Conservation (phyloP, 2,329 filamentous ascomycete genomes). For the Alternaria metachromatica region DNA sequence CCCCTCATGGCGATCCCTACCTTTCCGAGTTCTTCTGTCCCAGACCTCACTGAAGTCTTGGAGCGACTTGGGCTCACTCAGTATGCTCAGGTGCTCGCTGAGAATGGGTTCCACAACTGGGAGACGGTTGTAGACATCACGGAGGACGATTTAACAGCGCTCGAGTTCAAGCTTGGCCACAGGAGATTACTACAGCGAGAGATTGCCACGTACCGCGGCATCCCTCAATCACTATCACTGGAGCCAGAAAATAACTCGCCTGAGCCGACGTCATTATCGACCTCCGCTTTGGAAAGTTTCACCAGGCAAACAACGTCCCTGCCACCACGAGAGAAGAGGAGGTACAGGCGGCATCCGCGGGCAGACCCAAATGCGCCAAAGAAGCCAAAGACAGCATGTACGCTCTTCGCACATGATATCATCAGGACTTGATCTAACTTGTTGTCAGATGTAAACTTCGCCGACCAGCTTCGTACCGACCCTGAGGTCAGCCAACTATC, state of each 20-base stretch:
- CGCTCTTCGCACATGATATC: conserved; percentile 2
- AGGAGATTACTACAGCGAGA: conserved; percentile 49
- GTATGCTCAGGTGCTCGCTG: conserved; percentile 36
- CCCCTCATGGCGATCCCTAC: conserved; percentile 37
- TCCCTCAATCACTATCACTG: conserved; percentile 36
- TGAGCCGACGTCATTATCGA: conserved; percentile 35
- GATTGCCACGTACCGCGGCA: conserved; percentile 46
- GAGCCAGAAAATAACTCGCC: conserved; percentile 25
- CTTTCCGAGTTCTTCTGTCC: conserved; percentile 23
- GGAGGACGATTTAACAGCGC: conserved; percentile 46
- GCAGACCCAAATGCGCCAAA: conserved; percentile 48
- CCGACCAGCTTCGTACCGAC: conserved; percentile 47
- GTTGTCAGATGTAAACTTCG: conserved; percentile 49
- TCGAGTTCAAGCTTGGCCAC: conserved; percentile 51
- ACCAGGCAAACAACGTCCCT: conserved; percentile 30
- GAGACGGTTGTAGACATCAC: conserved; percentile 50
- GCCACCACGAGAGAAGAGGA: conserved; percentile 42
- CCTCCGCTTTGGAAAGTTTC: conserved; percentile 38
- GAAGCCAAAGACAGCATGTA: conserved; percentile 52
- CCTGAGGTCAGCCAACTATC: conserved; percentile 44
- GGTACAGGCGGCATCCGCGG: conserved; percentile 48
- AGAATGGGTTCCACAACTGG: conserved; percentile 50
- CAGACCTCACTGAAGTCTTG: conserved; percentile 38
- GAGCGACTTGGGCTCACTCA: conserved; percentile 38
- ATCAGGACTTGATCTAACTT: conserved; percentile 12